Evolutionary conservation across 108 stramenopile species (phyloP), one percentile per base, ranked within the genome.

Genomic region (Skeletonema grethae): DNA sequence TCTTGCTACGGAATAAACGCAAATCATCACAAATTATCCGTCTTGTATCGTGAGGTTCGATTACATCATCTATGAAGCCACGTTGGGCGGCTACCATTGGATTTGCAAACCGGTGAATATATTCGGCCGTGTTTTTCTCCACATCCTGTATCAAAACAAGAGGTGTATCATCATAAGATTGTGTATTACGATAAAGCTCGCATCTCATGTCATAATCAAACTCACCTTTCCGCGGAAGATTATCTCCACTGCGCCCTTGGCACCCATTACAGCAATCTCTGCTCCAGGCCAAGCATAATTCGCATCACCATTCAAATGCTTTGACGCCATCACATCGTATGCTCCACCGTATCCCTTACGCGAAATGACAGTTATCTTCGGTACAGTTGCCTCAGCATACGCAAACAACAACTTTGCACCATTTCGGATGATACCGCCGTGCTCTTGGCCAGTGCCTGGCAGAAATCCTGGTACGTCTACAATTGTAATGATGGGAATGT

Each of bases 391-490:
- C 72, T 99, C 97, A 4, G 97, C 91, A 76, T 97, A 99, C 12
- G 99, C 99, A 86, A 97, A 99, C 25, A 99, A 88, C 16, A 99
- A 86, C 89, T 99, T 98, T 45, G 97, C 92, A 46, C 99, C 99
- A 70, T 98, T 87, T 13, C 98, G 92, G 78, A 99, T 99, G 80
- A 99, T 99, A 28, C 93, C 92, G 24, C 92, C 92, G 67, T 90
- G 86, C 72, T 97, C 93, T 82, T 97, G 96, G 9, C 61, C 79
- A 7, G 97, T 97, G 4, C 99, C 99, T 9, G 99, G 99, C 31
- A 99, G 83, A 78, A 99, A 99, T 25, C 99, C 99, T 9, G 99
- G 99, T 12, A 99, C 99, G 79, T 99, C 99, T n/a, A 99, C 99
- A 68, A 99, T 98, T 5, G 99, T 99, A 10, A 99, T 82, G 22